These are phyloP conservation scores for Breynia disticha DNA, from an alignment of 441 rosid genomes.

Conservation along the genomic window DNA sequence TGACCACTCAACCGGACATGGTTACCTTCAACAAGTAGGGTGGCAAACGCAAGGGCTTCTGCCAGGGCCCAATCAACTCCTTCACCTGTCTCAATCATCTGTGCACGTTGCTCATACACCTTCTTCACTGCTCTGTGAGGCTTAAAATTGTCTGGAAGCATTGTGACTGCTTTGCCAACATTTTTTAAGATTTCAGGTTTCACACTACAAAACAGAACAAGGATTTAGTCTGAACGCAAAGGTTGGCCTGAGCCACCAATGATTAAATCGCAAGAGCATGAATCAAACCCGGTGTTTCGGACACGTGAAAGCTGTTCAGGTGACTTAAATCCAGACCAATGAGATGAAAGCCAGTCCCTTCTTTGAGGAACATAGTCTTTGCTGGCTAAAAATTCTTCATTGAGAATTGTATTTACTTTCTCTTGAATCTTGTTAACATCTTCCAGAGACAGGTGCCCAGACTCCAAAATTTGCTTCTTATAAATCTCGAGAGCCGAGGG, in stretches of 20 bases:
- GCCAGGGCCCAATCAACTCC: constrained; percentile 97
- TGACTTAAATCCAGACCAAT: constrained; percentile 95
- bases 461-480: constrained; percentile 55
- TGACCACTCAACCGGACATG: constrained; percentile 98
- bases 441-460: constrained; percentile 61
- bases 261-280: not conserved
- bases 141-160: constrained; percentile 72
- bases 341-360: constrained; percentile 96
- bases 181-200: constrained; percentile 92
- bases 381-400: constrained; percentile 75
- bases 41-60: constrained; percentile 94
- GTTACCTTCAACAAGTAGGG: constrained; percentile 85
- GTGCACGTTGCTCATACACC: constrained; percentile 76
- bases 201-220: constrained; percentile 44
- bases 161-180: constrained; percentile 82
- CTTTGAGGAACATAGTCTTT: constrained; percentile 74
- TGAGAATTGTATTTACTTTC: constrained; percentile 71
- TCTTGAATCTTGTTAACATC: constrained; percentile 58
- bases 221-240: not conserved
- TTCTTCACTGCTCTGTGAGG: constrained; percentile 85
- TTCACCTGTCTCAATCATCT: constrained; percentile 87
- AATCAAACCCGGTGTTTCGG: constrained; percentile 80
- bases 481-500: constrained; percentile 84
- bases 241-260: constrained; percentile 1
- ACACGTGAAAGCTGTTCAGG: constrained; percentile 94